These are phyloP conservation scores for Pythium dissimile DNA, from an alignment of 352 stramenopile genomes.

Conservation along the genomic window DNA sequence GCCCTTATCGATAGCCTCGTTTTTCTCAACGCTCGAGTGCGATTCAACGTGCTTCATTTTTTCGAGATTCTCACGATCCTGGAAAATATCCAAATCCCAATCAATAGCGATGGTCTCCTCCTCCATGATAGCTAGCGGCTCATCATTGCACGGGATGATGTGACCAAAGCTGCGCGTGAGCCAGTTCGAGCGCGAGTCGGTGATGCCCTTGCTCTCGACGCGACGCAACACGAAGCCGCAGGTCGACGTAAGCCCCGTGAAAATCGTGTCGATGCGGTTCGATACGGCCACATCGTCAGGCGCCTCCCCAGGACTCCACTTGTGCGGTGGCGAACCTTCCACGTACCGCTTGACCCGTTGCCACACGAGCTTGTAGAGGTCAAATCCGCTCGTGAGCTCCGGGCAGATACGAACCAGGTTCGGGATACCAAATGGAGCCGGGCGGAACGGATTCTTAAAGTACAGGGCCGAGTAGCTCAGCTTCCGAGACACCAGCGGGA, in stretches of 20 bases:
- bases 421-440: conserved; percentile 79
- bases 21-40: conserved; percentile 78
- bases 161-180: conserved; percentile 76
- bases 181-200: conserved; percentile 75
- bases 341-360: conserved; percentile 83
- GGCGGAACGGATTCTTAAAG: conserved; percentile 88
- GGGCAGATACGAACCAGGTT: conserved; percentile 85
- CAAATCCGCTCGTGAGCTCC: conserved; percentile 72
- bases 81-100: conserved; percentile 82
- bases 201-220: conserved; percentile 81
- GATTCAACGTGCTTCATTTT: conserved; percentile 85
- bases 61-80: conserved; percentile 76
- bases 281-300: conserved; percentile 27
- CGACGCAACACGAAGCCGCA: conserved; percentile 79
- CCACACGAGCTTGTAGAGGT: conserved; percentile 82
- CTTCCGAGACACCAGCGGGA: conserved; percentile 79
- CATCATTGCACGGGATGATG: conserved; percentile 74
- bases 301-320: conserved; percentile 9
- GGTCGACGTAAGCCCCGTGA: conserved; percentile 63
- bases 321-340: conserved; percentile 27
- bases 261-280: conserved; percentile 81
- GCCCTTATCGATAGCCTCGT: conserved; percentile 85
- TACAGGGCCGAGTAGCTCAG: conserved; percentile 86
- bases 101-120: conserved; percentile 87
- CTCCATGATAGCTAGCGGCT: conserved; percentile 75